Conservation (phyloP, 306 rosid species). For the Rosa chinensis region DNA sequence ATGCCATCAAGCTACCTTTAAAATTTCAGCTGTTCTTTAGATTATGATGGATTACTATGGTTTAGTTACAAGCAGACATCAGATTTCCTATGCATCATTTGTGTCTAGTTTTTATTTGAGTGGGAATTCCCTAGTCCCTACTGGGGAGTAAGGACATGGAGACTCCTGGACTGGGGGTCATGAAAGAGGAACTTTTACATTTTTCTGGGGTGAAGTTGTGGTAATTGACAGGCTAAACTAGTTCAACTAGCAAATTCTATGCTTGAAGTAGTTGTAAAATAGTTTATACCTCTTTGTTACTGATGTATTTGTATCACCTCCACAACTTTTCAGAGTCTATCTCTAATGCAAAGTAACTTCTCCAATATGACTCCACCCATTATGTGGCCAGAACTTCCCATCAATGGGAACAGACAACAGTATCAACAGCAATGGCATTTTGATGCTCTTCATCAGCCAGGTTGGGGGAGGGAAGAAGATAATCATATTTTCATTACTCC, state of each 20-base stretch:
- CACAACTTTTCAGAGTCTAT: constrained; percentile 50
- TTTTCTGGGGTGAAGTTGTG: constrained; percentile 1
- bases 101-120: constrained; percentile 15
- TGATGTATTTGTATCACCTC: constrained; percentile 16
- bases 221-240: constrained; percentile 1
- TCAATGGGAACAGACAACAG: constrained; percentile 63
- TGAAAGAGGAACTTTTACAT: background rate
- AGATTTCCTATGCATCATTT: constrained; percentile 13
- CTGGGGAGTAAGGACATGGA: background rate
- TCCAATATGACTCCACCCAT: constrained; percentile 54
- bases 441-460: constrained; percentile 57
- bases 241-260: constrained; percentile 2
- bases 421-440: constrained; percentile 76
- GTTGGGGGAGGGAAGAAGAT: constrained; percentile 73
- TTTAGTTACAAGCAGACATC: constrained; percentile 3
- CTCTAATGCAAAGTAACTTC: constrained; percentile 60
- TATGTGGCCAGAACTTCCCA: constrained; percentile 63
- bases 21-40: constrained; percentile 5
- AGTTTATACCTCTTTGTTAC: constrained; percentile 15
- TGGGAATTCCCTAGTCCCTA: background rate
- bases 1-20: background rate
- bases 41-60: constrained; percentile 5
- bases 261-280: constrained; percentile 15
- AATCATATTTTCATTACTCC: constrained; percentile 64
- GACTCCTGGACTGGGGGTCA: background rate